Evolutionary conservation across 306 rosid genomes (phyloP), one percentile per base, ranked within the genome.

Genomic region (Hippophae gyantsensis): DNA sequence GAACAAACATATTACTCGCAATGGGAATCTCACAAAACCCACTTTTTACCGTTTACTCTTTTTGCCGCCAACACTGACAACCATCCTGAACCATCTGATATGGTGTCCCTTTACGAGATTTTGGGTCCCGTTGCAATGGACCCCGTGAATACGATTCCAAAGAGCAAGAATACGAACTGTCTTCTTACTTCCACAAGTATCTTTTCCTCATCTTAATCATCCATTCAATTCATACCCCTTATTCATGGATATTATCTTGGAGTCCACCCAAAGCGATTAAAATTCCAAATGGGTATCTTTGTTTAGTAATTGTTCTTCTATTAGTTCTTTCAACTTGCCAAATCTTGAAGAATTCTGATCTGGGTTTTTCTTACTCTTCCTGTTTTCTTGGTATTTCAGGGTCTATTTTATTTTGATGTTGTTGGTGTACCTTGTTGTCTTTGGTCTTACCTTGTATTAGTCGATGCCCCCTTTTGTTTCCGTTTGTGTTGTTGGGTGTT

Each of bases 111-210:
- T 72, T 55, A 60, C 45, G 56, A 59, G 69, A 51, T 44, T 42
- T 43, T 43, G 83, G 81, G 86, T 65, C 81, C 80, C 67, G 32
- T 52, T 53, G 50, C 7, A 42, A 51, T 72, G 87, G 87, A 71
- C 75, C 87, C 87, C 78, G 53, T 68, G 76, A 80, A 71, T 65
- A 65, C 9, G 78, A 77, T 75, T 82, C 94, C 75, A 67, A 64
- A 14, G 63, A 69, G 51, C 67, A 62, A 64, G 72, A 65, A 56
- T 81, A 62, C 58, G 58, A 60, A 44, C 62, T 14, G 70, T 49
- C 76, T 72, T 56, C 71, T 56, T 76, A 61, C 73, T 72, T 73
- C 84, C 69, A 45, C 83, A 57, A 32, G 70, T 58, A 74, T 64
- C 74, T 58, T 54, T 57, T 54, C 71, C 56, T 63, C 63, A 56